Evolutionary conservation across 306 rosid species (phyloP), one percentile per base, ranked within the genome.

Genomic region (Carpinus fangiana): DNA sequence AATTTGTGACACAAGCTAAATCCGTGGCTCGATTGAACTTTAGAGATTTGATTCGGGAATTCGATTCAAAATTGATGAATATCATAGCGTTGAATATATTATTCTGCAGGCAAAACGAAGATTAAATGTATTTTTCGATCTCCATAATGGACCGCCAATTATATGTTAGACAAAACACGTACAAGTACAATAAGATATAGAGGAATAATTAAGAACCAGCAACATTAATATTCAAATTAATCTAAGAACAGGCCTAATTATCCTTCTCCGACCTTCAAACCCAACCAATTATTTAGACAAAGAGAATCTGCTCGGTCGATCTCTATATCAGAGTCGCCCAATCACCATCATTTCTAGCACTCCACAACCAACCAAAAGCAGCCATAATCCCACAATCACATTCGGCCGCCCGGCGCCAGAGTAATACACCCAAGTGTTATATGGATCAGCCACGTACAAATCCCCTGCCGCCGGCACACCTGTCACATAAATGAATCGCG

Each of bases 401-500:
- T 72, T 83, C 1, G 34, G 34, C 81, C 46, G 73, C 2, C 3
- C 9, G 3, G 84, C 78, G 31, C 71, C 83, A 61, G 88, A 76
- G 75, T 77, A 57, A 53, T 82, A 84, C 55, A 64, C 82, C 65
- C 83, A 74, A n/a, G 73, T 73, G 5, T 78, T 66, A 28, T 70
- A 61, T 11, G 80, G 78, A 18, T 82, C 81, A 7, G 78, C 59
- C 66, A 86, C 79, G 86, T 77, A 88, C 47, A 73, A 70, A 53
- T 88, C 81, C 50, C 85, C 90, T 2, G 34, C 34, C 3, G 34
- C 34, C 0, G 97, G 93, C 18, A 73, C 73, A 31, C 88, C 87
- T 1, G 93, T 81, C 43, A 91, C 89, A 47, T 94, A 94, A 56
- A 79, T 78, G 80, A 92, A 94, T 83, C 98, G 82, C 10, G 97